Evolutionary conservation across 257 asterid species (phyloP).

Genomic region (Osmanthus fragrans): DNA sequence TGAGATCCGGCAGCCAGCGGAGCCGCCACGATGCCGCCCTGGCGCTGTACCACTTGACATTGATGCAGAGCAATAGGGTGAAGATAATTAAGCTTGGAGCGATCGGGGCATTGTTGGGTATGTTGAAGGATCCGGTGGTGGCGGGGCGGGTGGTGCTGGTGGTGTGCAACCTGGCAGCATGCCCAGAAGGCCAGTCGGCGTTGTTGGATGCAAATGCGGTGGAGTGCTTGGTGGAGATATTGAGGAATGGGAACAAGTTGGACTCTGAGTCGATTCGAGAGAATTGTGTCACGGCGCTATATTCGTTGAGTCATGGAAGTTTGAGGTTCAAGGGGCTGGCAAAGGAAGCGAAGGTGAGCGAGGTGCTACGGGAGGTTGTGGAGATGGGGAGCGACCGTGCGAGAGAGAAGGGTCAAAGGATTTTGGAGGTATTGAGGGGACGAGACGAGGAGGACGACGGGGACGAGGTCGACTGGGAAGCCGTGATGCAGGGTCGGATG

Average conservation of each 20-base stretch:
- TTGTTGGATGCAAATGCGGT: slow-evolving; percentile 69
- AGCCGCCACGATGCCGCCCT: slow-evolving; percentile 82
- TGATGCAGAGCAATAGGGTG: slow-evolving; percentile 64
- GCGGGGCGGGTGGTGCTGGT: slow-evolving; percentile 68
- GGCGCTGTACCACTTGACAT: slow-evolving; percentile 78
- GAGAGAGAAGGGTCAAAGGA: slow-evolving; percentile 66
- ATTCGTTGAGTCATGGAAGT: slow-evolving; percentile 72
- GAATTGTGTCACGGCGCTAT: slow-evolving; percentile 63
- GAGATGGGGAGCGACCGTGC: slow-evolving; percentile 64
- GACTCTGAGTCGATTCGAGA: slow-evolving; percentile 72
- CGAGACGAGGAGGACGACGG: slow-evolving; percentile 49
- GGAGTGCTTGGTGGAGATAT: slow-evolving; percentile 45
- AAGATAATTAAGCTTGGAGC: slow-evolving; percentile 68
- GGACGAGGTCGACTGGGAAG: slow-evolving; percentile 82
- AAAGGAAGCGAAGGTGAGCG: slow-evolving; percentile 53
- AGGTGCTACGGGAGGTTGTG: slow-evolving; percentile 57
- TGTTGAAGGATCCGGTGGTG: slow-evolving; percentile 51
- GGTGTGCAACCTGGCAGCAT: slow-evolving; percentile 76
- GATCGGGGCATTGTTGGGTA: slow-evolving; percentile 45
- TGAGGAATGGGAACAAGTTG: slow-evolving; percentile 47
- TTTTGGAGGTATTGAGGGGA: slow-evolving; percentile 47
- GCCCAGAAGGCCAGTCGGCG: slow-evolving; percentile 71
- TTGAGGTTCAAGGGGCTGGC: slow-evolving; percentile 78
- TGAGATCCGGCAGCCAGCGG: slow-evolving; percentile 69
- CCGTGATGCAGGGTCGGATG: slow-evolving; percentile 63